phyloP scores from a whole-genome alignment of 1,284 basidiomycete genomes.

The Ustilago shanxiensis region DNA sequence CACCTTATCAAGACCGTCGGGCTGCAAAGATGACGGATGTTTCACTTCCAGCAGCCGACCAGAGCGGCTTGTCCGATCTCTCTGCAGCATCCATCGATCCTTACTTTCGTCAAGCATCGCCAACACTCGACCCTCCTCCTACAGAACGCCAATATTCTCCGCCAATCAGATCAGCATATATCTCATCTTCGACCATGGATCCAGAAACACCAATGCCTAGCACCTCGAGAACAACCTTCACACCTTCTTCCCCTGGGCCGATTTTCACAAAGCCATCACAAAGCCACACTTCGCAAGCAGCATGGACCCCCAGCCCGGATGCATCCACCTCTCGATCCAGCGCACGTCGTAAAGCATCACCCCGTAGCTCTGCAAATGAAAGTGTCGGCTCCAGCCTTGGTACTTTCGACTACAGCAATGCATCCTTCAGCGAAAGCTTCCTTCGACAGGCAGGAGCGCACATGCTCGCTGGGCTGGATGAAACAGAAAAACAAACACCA shows the following conservation, averaged over 20 bases:
- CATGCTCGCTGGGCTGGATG: conserved; percentile 54
- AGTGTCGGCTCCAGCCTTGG: conserved; percentile 43
- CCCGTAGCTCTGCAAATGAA: conserved; percentile 24
- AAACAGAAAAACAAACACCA: conserved; percentile 12
- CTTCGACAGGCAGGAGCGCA: conserved; percentile 57
- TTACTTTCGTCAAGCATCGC: conserved; percentile 15
- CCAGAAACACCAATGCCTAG: neutral
- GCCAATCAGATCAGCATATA: no score
- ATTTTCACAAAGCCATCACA: neutral
- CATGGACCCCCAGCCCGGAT: conserved; percentile 44
- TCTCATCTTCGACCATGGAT: neutral
- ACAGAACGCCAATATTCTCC: no score
- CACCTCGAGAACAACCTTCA: neutral
- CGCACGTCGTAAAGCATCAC: neutral
- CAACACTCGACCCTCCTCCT: conserved; percentile 1
- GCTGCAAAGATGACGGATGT: conserved; percentile 17
- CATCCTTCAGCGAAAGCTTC: conserved; percentile 64
- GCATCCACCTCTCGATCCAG: conserved; percentile 28
- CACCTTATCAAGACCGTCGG: no score
- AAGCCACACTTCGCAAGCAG: neutral
- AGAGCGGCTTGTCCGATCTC: conserved; percentile 42
- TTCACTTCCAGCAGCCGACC: conserved; percentile 29
- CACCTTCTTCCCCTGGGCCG: conserved; percentile 12
- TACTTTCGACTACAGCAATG: conserved; percentile 51
- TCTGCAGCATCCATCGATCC: conserved; percentile 31